These are phyloP conservation scores for Coprinopsis marcescibilis DNA, from an alignment of 768 basidiomycete species.

Conservation along the genomic window DNA sequence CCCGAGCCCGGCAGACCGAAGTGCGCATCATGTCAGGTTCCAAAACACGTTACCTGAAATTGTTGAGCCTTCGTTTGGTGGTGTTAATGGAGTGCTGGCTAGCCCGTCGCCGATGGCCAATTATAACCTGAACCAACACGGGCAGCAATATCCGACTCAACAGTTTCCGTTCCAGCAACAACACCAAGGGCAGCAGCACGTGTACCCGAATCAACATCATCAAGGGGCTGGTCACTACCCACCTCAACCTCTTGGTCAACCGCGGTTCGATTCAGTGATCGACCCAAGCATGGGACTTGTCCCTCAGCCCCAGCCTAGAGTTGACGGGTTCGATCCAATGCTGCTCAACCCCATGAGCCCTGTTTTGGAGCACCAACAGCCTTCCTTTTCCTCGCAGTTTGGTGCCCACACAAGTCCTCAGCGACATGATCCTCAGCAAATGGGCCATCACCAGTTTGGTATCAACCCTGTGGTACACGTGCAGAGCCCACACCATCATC, in stretches of 20 bases:
- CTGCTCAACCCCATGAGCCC: slow-evolving; percentile 46
- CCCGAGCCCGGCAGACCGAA: slow-evolving; percentile 21
- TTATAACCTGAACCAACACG: neutral
- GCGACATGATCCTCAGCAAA: neutral
- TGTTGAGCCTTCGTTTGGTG: neutral
- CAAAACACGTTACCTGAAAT: neutral
- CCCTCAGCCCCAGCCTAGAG: slow-evolving; percentile 16
- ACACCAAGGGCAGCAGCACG: neutral
- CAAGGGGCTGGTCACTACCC: neutral
- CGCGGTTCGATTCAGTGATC: no score
- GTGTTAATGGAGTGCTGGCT: neutral
- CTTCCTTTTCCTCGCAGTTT: neutral
- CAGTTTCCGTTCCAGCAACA: neutral
- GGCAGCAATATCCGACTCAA: neutral
- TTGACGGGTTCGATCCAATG: slow-evolving; percentile 43
- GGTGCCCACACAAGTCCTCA: no score
- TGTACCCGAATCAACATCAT: neutral
- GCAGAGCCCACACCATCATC: no score
- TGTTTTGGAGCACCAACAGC: neutral
- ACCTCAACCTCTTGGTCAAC: neutral
- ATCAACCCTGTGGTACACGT: no score
- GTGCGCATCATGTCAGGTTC: neutral
- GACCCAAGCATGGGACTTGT: slow-evolving; percentile 42
- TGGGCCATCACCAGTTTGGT: neutral
- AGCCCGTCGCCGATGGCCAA: slow-evolving; percentile 1